Evolutionary conservation across 345 rosid species (phyloP), one percentile per base, ranked within the genome.

Genomic region (Leavenworthia alabamica): DNA sequence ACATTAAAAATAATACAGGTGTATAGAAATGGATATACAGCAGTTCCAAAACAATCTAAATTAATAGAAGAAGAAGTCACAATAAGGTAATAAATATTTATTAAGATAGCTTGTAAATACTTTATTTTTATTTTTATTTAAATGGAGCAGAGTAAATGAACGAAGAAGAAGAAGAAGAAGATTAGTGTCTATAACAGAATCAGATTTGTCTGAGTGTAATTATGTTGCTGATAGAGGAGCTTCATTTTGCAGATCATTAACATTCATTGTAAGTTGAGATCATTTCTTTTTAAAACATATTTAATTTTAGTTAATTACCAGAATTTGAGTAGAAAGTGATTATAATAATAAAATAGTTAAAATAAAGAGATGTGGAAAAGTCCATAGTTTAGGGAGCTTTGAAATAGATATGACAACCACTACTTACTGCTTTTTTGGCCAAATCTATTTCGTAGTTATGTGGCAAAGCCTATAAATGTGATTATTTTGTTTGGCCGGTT

Each of bases 21-120:
- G 32, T 92, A 84, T 64, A 78, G 68, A 74, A 82, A 86, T 45
- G 95, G 96, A 60, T 89, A 86, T 55, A 80, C 84, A 5, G 86
- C 82, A 62, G 36, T 86, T 63, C 51, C 79, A 19, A 91, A 83
- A 70, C 84, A 79, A 76, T 55, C 80, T 17, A 80, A 77, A 69
- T 36, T 74, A 19, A 67, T 80, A 5, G 83, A 88, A 48, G 75
- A 73, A 48, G 80, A 76, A 41, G 83, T 79, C 59, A 78, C 79
- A 16, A 84, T 81, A 14, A 80, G 97, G 96, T 90, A 79, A 50
- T n/a, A 35, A 12, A 8, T 7, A 5, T 14, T 68, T 37, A 14
- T 10, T 26, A 19, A n/a, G 20, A 17, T 56, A 59, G 51, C 66
- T 47, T 60, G 46, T 40, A 28, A 45, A 62, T 55, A 51, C 24